Evolutionary conservation across 148 eudicot genomes (phyloP), one percentile per base, ranked within the genome.

Genomic region (Rhododendron ferrugineum): DNA sequence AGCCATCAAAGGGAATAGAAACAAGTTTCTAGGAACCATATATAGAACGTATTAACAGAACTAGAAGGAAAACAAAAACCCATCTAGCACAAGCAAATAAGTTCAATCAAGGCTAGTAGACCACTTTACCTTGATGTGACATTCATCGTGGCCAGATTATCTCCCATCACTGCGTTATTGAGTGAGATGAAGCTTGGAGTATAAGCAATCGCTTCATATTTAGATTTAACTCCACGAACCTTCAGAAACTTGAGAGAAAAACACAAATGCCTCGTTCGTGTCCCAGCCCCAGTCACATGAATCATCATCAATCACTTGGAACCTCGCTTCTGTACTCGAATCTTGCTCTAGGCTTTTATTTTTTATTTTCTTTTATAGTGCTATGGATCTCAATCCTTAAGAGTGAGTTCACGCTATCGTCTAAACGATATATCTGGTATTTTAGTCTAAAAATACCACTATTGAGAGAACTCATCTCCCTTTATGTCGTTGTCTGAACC

Each of bases 121-220:
- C 47, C 11, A 0, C 78, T 22, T 34, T 40, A 40, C 79, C 79
- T 75, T 18, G 79, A 37, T 7, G 7, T 37, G 28, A 75, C 5
- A 2, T 75, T 75, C 46, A 75, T 20, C 49, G 9, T 22, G 13
- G 22, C 46, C 26, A 36, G 46, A 16, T 75, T 37, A 37, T 40
- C 46, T 0, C 79, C 79, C 26, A 6, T 40, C 22, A 75, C 46
- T 15, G 11, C 49, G 6, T 37, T 46, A 18, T 75, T 2, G 10
- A 75, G 47, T 75, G 79, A 75, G 47, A 75, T 20, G 28, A 40
- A 75, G 79, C 49, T 75, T 40, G 79, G 79, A 40, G 42, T 40
- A 40, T 75, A 36, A 75, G 46, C 79, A 75, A 75, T 20, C 7
- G 79, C 79, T 74, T 74, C 15, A 6, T 16, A 15, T 36, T 16